A percentile compares a stretch with the other conserved stretches of the same genome.
Conservation (phyloP, 192 early-diverging fungal genomes). For the Umbelopsis vinacea region DNA sequence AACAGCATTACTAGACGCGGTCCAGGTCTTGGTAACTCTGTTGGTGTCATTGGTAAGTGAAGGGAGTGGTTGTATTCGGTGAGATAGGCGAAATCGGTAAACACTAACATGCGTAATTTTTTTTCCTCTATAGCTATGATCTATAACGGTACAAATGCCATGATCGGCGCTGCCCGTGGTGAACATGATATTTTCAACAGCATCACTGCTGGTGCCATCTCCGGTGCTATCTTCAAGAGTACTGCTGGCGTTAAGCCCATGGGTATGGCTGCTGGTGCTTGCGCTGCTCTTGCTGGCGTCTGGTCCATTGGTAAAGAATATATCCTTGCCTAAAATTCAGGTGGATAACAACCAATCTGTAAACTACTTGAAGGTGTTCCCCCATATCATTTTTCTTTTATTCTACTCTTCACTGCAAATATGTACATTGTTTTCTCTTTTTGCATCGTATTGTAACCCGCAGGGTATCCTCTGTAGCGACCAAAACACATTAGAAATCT, state of each 20-base stretch:
- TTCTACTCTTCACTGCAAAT: constrained; percentile 3
- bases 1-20: constrained; percentile 85
- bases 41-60: constrained; percentile 66
- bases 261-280: constrained; percentile 40
- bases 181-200: constrained; percentile 69
- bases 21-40: constrained; percentile 83
- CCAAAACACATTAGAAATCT: neutral
- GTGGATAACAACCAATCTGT: neutral
- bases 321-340: constrained; percentile 2
- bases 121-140: constrained; percentile 59
- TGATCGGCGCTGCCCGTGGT: constrained; percentile 66
- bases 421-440: constrained; percentile 19
- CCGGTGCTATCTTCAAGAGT: constrained; percentile 80
- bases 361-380: constrained; percentile 8
- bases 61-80: too few species aligned
- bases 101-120: neutral
- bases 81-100: neutral
- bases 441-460: constrained; percentile 19
- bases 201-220: constrained; percentile 70
- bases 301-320: constrained; percentile 31
- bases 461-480: constrained; percentile 4
- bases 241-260: constrained; percentile 67
- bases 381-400: neutral
- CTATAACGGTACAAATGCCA: constrained; percentile 77
- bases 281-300: constrained; percentile 41